Base-by-base conservation (phyloP, 129 eudicot species). In the Arctium lappa region DNA sequence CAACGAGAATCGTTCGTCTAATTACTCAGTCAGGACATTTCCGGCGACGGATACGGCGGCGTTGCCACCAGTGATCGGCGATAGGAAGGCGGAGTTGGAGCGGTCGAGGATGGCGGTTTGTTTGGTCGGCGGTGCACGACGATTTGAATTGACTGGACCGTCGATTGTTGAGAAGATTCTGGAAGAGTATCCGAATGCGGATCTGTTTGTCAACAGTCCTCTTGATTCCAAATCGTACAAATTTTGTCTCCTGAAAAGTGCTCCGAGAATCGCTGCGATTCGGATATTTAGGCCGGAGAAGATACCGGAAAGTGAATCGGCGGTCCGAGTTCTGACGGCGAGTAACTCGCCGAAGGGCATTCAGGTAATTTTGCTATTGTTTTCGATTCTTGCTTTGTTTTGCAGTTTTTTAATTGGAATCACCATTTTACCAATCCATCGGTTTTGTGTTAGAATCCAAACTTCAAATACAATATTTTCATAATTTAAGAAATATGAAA, bases 61-160 rank as follows among this genome's bases (percentile, higher is more conserved):
- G 44, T 39, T 8, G 44, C 8, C 44, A 39, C 33, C 65, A 42
- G 38, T 0, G 48, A 6, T 10, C 76, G 32, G 50, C 3, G 79
- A 75, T 27, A 22, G 66, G 34, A 76, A 60, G 80, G 73, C 40
- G 68, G 88, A 85, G 72, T 62, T 86, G 81, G 56, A 74, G 7
- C 75, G 73, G 79, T 80, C 97, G 18, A 93, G 91, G 77, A 93
- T 95, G 1, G 99, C 97, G 40, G 97, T 95, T 6, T 95, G 99
- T 81, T 78, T 95, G 72, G 99, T 95, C 27, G 99, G 99, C 0
- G 99, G 98, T 31, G 99, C 99, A 0, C 71, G 99, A 37, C 75
- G 99, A 79, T 95, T 95, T 73, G 99, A 95, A 71, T 83, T 93
- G 0, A 93, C 99, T 3, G 99, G 99, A 2, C 97, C 94, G 16